Evolutionary conservation across 306 rosid species (phyloP), one percentile per base, ranked within the genome.

Genomic region (Quercus alba): DNA sequence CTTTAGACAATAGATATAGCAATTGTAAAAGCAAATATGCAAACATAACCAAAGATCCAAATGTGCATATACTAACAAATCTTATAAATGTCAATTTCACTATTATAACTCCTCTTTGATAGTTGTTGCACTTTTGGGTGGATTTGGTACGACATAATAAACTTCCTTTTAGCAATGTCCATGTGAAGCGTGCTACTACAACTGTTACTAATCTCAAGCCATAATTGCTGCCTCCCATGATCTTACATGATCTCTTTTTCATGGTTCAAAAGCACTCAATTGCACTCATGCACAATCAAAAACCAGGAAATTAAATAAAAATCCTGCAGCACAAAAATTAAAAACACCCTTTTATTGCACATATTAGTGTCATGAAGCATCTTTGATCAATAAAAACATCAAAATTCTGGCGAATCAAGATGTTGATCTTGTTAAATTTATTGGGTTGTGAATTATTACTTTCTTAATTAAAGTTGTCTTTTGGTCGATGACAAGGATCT

Each of bases 171-270:
- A 63, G 17, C 41, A 28, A 63, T 28, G 4, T 63, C 11, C 23
- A 58, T 80, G 81, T 72, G 70, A 66, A 56, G 58, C 41, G 70
- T 35, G 70, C 44, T 52, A 59, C 28, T 58, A 75, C 67, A 3
- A 51, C 26, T 71, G 18, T 5, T 6, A 18, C 67, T 73, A 75
- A 59, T 56, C 68, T 77, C 68, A 46, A 46, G 83, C 62, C 84
- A 90, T 90, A 82, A 84, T 90, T 88, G 91, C 75, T 87, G 88
- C 87, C 78, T 79, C 90, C 84, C 85, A 86, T 84, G 84, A 91
- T 79, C 85, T 81, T 81, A 54, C 87, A 83, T 64, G 58, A 28
- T 80, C 28, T 57, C 68, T 76, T 67, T 74, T 73, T 35, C 70
- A 77, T 35, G 58, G 72, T 73, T 82, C 77, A 76, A 38, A 33